These are phyloP conservation scores for Ulota crispa DNA, from an alignment of 225 moss, liverwort and hornwort species.

Conservation along the genomic window DNA sequence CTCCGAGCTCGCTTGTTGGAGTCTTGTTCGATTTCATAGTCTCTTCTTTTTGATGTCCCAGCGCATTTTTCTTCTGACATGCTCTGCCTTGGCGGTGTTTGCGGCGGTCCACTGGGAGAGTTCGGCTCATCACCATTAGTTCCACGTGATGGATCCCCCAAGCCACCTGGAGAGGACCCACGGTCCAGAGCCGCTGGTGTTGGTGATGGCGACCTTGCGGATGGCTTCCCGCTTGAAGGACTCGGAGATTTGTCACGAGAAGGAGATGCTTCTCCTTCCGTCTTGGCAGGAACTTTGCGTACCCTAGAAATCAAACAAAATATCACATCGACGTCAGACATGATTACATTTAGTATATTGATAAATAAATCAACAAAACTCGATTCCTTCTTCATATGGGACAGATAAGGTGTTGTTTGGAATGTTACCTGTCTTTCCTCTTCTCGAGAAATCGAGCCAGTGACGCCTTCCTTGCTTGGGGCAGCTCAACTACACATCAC, in stretches of 20 bases:
- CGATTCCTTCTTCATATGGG: not conserved
- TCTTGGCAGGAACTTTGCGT: conserved; percentile 35
- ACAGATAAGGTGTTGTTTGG: not conserved
- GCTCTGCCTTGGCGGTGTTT: conserved; percentile 35
- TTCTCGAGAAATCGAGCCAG: conserved; percentile 81
- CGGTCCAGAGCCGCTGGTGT: conserved; percentile 12
- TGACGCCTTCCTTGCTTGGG: conserved; percentile 82
- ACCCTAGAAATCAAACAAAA: conserved; percentile 29
- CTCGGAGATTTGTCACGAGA: conserved; percentile 40
- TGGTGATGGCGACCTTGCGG: conserved; percentile 42
- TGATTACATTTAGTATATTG: not conserved
- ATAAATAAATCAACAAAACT: not conserved
- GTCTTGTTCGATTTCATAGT: conserved; percentile 21
- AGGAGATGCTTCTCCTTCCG: conserved; percentile 42
- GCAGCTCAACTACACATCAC: conserved; percentile 40
- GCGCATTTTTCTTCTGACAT: conserved; percentile 35
- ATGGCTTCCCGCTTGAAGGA: conserved; percentile 34
- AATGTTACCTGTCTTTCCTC: conserved; percentile 61
- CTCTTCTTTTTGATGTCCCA: conserved; percentile 26
- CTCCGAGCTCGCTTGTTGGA: conserved; percentile 25
- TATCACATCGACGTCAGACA: not conserved
- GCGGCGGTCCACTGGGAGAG: conserved; percentile 39
- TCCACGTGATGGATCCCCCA: conserved; percentile 19
- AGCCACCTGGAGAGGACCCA: conserved; percentile 19
- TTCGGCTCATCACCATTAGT: conserved; percentile 36